These are phyloP conservation scores for Xylariaceae sp. DNA, from an alignment of 2,329 filamentous ascomycete species.

Conservation along the genomic window DNA sequence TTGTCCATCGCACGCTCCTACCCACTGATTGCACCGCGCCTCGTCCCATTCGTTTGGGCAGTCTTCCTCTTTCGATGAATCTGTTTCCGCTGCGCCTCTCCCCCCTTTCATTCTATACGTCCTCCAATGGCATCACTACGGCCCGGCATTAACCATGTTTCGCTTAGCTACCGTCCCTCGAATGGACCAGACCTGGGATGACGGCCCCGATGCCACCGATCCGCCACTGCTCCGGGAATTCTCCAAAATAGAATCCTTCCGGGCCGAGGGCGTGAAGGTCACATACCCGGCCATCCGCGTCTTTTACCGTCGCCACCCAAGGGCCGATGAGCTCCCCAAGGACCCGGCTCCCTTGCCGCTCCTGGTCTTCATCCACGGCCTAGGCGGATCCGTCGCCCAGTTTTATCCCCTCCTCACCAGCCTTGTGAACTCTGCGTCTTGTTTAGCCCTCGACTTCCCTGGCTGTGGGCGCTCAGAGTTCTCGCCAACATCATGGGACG, in stretches of 20 bases:
- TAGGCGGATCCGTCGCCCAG: conserved; percentile 87
- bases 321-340: conserved; percentile 71
- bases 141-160: too few relatives aligned
- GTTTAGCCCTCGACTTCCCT: conserved; percentile 81
- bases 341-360: conserved; percentile 70
- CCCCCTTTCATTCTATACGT: too few relatives aligned
- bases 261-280: conserved; percentile 53
- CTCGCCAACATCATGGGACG: conserved; percentile 60
- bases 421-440: conserved; percentile 74
- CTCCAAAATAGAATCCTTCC: conserved; percentile 63
- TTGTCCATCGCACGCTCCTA: too few relatives aligned
- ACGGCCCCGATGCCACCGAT: conserved; percentile 44
- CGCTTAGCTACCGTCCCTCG: conserved; percentile 8
- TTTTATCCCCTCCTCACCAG: conserved; percentile 77
- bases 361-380: conserved; percentile 83
- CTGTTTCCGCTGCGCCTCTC: too few relatives aligned
- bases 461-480: conserved; percentile 81
- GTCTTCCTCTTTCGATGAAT: too few relatives aligned
- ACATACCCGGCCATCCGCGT: conserved; percentile 72
- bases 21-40: too few relatives aligned
- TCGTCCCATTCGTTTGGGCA: too few relatives aligned
- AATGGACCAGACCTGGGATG: conserved; percentile 17
- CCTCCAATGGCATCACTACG: too few relatives aligned
- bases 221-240: conserved; percentile 74
- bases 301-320: conserved; percentile 75